phyloP scores from a whole-genome alignment of 495 filamentous ascomycete species.

The Penicillium macrosclerotiorum region DNA sequence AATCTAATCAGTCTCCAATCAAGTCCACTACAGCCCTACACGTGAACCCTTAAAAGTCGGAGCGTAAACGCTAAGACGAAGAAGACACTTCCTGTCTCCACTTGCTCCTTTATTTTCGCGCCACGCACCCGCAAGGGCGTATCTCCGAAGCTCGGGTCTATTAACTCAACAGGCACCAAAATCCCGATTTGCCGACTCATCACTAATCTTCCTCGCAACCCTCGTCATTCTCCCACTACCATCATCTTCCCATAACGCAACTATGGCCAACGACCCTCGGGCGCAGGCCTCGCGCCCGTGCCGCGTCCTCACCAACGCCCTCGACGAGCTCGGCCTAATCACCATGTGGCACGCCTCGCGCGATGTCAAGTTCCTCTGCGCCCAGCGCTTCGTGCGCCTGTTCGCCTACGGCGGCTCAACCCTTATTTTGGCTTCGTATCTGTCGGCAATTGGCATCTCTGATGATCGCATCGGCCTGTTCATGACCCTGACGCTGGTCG shows the following conservation, averaged over 20 bases:
- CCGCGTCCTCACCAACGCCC: conserved; percentile 13
- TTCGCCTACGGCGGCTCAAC: conserved; percentile 77
- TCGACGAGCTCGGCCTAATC: conserved; percentile 39
- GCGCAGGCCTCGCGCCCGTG: conserved; percentile 5
- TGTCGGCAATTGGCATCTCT: conserved; percentile 62
- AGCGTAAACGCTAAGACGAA: too few species aligned
- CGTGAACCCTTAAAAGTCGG: too few species aligned
- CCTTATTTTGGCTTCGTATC: conserved; percentile 70
- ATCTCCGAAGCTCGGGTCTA: conserved; percentile 1
- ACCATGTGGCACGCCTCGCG: conserved; percentile 40
- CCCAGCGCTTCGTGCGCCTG: conserved; percentile 73
- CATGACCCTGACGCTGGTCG: conserved; percentile 81
- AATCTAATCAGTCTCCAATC: too few species aligned
- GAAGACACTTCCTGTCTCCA: too few species aligned
- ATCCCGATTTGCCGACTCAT: too few species aligned
- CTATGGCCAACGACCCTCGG: too few species aligned
- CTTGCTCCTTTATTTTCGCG: too few species aligned
- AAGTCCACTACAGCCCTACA: too few species aligned
- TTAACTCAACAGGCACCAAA: not conserved
- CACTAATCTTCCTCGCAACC: not conserved
- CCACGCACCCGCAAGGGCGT: too few species aligned
- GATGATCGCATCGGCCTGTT: conserved; percentile 79
- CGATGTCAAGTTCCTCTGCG: conserved; percentile 73
- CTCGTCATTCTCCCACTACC: too few species aligned
- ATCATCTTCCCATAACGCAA: too few species aligned